Evolutionary conservation across 225 moss, liverwort and hornwort genomes (phyloP), one percentile per base, ranked within the genome.

Genomic region (Thuidium tamariscinum): DNA sequence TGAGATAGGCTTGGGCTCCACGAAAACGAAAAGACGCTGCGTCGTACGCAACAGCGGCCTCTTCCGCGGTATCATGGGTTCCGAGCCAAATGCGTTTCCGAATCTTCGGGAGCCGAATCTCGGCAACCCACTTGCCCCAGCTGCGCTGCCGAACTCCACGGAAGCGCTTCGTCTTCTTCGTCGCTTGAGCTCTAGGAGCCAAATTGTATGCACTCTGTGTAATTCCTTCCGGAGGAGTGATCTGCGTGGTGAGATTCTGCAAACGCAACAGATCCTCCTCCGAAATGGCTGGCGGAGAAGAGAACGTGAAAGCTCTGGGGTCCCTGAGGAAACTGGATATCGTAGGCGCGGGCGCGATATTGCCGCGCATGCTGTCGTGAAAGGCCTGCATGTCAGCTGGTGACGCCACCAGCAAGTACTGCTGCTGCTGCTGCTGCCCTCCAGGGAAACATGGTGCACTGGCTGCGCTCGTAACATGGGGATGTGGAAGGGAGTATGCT

Each of bases 51-150:
- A 86, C 87, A 18, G 97, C 97, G 3, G 97, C 97, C 34, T 95
- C 94, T 68, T 94, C 93, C 16, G 95, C 97, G 7, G 95, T 97
- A 42, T 97, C 92, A 29, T 94, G 95, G 0, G 95, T 97, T 2
- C 97, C 97, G 2, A 97, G 92, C 97, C 97, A 97, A 2, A 86
- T 87, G 12, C 95, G 95, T 12, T 94, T 93, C 7, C 95, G 90
- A 44, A 92, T 95, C 39, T 90, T 90, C 16, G 97, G 97, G 1
- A 93, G 90, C 0, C 97, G 92, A 42, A 97, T 97, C 86, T 97
- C 95, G 2, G 97, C 97, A 5, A 97, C 95, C 97, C 97, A 97
- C 39, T 97, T 97, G 5, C 97, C 97, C 95, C 97, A 97, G 59
- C 94, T 89, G 49, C 97, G 90, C 82, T 95, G 95, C 59, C 97